phyloP scores from a whole-genome alignment of 2,329 filamentous ascomycete species.

The Harringtonia aguacate region DNA sequence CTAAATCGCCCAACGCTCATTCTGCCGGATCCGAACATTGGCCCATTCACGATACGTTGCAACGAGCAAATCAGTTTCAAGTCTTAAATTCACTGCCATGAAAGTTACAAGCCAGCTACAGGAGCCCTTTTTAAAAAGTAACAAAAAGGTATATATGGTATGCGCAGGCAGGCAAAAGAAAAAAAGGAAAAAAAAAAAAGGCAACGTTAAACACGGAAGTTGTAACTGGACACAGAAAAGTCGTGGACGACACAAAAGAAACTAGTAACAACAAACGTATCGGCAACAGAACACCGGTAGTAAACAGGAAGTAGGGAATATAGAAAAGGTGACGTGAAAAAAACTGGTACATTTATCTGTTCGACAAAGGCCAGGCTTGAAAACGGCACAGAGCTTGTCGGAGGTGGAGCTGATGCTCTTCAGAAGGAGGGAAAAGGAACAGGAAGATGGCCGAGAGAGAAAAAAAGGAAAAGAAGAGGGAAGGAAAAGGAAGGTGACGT shows the following conservation, averaged over 20 bases:
- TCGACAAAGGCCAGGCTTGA: no score
- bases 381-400: no score
- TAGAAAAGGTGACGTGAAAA: no score
- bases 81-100: neutral
- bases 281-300: constrained; percentile 8
- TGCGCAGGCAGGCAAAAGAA: neutral
- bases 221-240: neutral
- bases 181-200: neutral
- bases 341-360: no score
- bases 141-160: neutral
- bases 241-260: neutral
- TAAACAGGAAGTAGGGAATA: constrained; percentile 9
- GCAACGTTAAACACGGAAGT: neutral
- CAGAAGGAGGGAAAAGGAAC: constrained; percentile 5
- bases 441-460: no score
- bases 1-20: no score
- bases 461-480: no score
- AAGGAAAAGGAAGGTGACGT: no score
- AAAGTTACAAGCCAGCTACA: neutral
- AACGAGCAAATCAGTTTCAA: no score
- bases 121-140: neutral
- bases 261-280: constrained; percentile 6
- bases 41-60: no score
- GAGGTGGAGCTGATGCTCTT: no score
- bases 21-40: no score